phyloP scores from a whole-genome alignment of 208 protist genomes.

The Leishmania guyanensis region DNA sequence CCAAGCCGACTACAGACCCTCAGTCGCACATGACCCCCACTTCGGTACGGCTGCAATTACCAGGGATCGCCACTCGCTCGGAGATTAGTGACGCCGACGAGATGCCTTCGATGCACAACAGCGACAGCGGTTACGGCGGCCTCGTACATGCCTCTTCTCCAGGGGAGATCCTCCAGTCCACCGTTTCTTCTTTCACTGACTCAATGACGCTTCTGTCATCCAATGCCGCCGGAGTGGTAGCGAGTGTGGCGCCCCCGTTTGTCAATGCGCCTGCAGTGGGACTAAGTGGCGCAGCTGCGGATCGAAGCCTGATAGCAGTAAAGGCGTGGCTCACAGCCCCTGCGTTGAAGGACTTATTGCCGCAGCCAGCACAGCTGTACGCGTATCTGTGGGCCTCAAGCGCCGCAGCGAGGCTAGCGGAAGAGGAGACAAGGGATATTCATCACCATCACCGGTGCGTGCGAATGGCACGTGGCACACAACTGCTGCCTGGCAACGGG shows the following conservation, averaged over 20 bases:
- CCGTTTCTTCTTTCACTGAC: constrained; percentile 1
- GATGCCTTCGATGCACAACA: not conserved
- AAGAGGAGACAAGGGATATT: constrained; percentile 7
- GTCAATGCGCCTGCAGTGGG: not conserved
- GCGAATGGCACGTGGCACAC: not conserved
- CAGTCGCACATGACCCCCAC: not conserved
- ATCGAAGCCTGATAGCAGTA: constrained; percentile 9
- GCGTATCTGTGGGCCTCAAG: constrained; percentile 18
- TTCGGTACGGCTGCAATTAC: not conserved
- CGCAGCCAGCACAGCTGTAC: constrained; percentile 19
- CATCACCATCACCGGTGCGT: not conserved
- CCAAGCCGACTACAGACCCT: not conserved
- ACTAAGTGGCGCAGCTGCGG: not conserved
- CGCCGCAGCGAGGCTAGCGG: constrained; percentile 1
- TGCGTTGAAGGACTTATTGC: constrained; percentile 19
- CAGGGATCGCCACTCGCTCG: not conserved
- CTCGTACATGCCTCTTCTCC: not conserved
- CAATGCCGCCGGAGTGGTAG: not conserved
- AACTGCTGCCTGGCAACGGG: not conserved
- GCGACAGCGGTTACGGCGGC: not conserved
- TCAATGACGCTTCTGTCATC: not conserved
- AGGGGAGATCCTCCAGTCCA: not conserved
- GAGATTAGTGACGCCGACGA: not conserved
- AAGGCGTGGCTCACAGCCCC: constrained; percentile 12
- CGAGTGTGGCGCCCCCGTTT: not conserved